Evolutionary conservation across 2,329 filamentous ascomycete genomes (phyloP), one percentile per base, ranked within the genome.

Genomic region (Fusarium coicis): DNA sequence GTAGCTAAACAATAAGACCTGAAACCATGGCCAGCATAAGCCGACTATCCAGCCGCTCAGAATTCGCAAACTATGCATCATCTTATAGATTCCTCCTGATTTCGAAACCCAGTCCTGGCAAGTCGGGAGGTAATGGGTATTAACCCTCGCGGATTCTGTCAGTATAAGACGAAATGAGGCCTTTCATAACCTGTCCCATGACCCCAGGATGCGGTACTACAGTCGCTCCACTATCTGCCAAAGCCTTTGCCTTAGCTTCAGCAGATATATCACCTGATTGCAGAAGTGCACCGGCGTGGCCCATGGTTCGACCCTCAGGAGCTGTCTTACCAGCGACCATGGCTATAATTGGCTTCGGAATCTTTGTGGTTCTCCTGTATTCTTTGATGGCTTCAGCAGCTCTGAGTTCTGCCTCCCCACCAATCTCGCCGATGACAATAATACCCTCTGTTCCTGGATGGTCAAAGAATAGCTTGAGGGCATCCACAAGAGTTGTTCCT

Each of bases 361-460:
- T 12, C 30, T 32, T 11, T 4, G 30, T 32, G 11, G 30, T 32
- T 12, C 30, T 32, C 8, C 83, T 85, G 78, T 94, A 93, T 19
- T 90, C 88, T 54, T 81, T 85, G 66, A 94, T 93, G 85, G 91
- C 90, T 28, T 93, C 90, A 1, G 93, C 93, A 16, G 93, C 93
- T 77, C 90, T 88, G 43, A 93, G 85, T 79, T 94, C 92, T 7
- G 90, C 89, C 26, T 87, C 88, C 2, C 92, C 92, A 15, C 92
- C 92, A 67, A 94, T 87, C 78, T 94, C 92, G 7, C 92, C 92
- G 30, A 93, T 90, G 15, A 94, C 81, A 15, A 94, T 89, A 28
- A 94, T 93, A 3, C 90, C 92, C 68, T 93, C 86, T 0, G 92
- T 94, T 64, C 92, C 89, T 16, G 87, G 83, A 68, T 94, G 90